Evolutionary conservation across 1,284 basidiomycete species (phyloP), one percentile per base, ranked within the genome.

Genomic region (Moesziomyces aphidis): DNA sequence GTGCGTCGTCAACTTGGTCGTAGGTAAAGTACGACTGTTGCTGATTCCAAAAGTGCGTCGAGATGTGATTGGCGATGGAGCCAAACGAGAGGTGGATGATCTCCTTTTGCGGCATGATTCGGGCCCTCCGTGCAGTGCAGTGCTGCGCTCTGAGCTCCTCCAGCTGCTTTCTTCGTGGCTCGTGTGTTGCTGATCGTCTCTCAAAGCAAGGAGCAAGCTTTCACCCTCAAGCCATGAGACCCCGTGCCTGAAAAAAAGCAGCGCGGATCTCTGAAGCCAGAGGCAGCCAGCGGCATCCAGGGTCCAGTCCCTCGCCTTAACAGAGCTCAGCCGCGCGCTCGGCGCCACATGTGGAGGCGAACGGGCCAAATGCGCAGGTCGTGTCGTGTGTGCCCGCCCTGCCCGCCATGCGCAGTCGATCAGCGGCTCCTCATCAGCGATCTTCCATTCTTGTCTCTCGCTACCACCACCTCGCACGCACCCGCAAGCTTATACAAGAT

Each of bases 41-140:
- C 48, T 78, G 56, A 54, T 83, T 83, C 78, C 79, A 83, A 48
- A 80, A 83, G 60, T 82, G 79, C 15, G 81, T 81, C 9, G 81
- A 61, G 46, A 80, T 74, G 67, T 81, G 76, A 49, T 81, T 80
- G 43, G 82, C 71, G 50, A 80, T 65, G 15, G 75, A 69, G 42
- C 82, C 82, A 36, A 83, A 79, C 21, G 81, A 78, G 55, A 83
- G 69, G 68, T 80, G 73, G 55, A 83, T 78, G 36, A 77, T 76
- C 55, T 83, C 81, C 50, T 71, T 73, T 44, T 75, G 73, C 54
- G 73, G 55, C 73, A 75, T 73, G 4, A 44, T 22, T 36, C 23
- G 10, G 5, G 9, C 31, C 31, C 9, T 21, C 11, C 24, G 19
- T 15, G 46, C 26, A 10, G 55, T 28, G 43, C 34, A 10, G 55